phyloP scores from a whole-genome alignment of 352 stramenopile genomes.

The Phytophthora pistaciae region DNA sequence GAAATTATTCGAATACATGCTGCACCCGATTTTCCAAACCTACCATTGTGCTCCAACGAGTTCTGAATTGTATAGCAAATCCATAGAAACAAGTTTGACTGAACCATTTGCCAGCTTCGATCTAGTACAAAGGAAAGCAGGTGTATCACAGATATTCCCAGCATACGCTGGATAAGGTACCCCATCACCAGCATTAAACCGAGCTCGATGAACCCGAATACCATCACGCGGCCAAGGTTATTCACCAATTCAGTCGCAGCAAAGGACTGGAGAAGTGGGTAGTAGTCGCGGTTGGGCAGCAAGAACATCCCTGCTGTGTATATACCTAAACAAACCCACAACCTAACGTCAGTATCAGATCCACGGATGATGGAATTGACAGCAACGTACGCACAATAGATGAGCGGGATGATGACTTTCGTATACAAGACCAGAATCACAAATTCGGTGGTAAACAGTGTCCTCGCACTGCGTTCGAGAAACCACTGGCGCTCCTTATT shows the following conservation, averaged over 20 bases:
- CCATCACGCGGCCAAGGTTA: slow-evolving; percentile 24
- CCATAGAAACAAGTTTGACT: slow-evolving; percentile 49
- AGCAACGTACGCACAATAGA: neutral
- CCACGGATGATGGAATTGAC: neutral
- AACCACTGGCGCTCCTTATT: slow-evolving; percentile 13
- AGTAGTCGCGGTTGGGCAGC: slow-evolving; percentile 31
- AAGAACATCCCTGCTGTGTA: slow-evolving; percentile 28
- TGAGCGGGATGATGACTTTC: slow-evolving; percentile 27
- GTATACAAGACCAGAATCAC: slow-evolving; percentile 32
- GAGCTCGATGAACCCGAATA: slow-evolving; percentile 29
- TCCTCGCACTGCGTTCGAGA: slow-evolving; percentile 7
- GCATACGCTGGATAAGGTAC: slow-evolving; percentile 11
- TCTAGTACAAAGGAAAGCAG: slow-evolving; percentile 47
- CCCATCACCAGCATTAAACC: slow-evolving; percentile 11
- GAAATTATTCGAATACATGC: neutral
- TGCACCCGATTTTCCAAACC: neutral
- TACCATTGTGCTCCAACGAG: slow-evolving; percentile 37
- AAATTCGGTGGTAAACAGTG: slow-evolving; percentile 31
- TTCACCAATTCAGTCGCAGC: neutral
- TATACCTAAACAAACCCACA: slow-evolving; percentile 12
- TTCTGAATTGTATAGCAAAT: slow-evolving; percentile 37
- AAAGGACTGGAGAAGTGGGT: slow-evolving; percentile 28
- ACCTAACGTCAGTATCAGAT: neutral
- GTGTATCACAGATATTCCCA: slow-evolving; percentile 20
- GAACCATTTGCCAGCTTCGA: slow-evolving; percentile 33